These are phyloP conservation scores for Pouteria glomerata DNA, from an alignment of 148 eudicot genomes.

Conservation along the genomic window DNA sequence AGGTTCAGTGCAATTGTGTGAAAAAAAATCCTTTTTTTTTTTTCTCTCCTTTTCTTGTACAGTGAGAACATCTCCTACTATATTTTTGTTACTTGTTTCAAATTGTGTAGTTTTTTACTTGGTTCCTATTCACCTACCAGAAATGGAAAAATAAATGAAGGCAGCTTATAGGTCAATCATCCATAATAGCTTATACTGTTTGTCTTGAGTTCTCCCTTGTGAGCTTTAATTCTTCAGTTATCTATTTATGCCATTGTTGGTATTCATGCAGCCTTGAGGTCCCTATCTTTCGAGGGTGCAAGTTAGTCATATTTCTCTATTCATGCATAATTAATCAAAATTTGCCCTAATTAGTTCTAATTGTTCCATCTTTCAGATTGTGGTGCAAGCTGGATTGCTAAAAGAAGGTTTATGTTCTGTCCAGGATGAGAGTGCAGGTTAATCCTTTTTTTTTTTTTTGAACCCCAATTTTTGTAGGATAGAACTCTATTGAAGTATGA, in stretches of 20 bases:
- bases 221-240: neutral
- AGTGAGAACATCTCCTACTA: neutral
- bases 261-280: neutral
- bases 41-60: neutral
- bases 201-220: neutral
- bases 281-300: neutral
- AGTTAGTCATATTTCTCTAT: neutral
- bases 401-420: conserved; percentile 88
- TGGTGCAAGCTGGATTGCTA: conserved; percentile 78
- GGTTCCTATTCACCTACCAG: neutral
- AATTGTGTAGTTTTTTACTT: neutral
- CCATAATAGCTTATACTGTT: conserved; percentile 3
- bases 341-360: neutral
- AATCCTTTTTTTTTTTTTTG: no score
- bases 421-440: conserved; percentile 98
- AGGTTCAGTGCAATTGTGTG: neutral
- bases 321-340: neutral
- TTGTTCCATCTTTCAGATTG: conserved; percentile 37
- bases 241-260: neutral
- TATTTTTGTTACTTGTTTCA: neutral
- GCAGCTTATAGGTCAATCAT: neutral
- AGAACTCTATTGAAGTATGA: neutral
- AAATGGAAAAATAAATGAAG: neutral
- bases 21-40: neutral
- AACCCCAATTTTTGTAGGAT: neutral